phyloP scores from a whole-genome alignment of 2,329 filamentous ascomycete species.

The Lojkania enalia region DNA sequence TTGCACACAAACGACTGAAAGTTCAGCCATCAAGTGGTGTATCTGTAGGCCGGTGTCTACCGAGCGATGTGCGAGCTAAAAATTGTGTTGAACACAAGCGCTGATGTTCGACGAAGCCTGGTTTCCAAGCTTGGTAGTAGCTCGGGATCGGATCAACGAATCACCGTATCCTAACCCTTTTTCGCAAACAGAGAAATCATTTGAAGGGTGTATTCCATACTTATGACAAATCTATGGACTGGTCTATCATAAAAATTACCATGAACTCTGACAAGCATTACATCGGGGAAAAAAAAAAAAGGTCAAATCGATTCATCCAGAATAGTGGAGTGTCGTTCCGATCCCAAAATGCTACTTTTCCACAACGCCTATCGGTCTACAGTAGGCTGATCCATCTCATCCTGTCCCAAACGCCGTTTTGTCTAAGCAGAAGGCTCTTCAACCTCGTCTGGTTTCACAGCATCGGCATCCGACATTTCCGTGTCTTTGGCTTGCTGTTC shows the following conservation, averaged over 20 bases:
- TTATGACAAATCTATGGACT: slow-evolving; percentile 4
- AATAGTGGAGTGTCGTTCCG: not conserved
- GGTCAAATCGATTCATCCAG: slow-evolving; percentile 5
- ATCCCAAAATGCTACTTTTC: slow-evolving; percentile 15
- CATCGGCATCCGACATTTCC: slow-evolving; percentile 65
- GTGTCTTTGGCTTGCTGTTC: slow-evolving; percentile 47
- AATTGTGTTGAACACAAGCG: not conserved
- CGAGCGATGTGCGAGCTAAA: not conserved
- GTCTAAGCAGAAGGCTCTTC: slow-evolving; percentile 39
- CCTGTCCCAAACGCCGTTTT: not conserved
- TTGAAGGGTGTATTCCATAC: not conserved
- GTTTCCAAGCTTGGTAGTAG: no score
- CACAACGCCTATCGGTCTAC: slow-evolving; percentile 4
- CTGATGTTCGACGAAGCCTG: no score
- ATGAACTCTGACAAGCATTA: not conserved
- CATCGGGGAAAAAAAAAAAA: slow-evolving; percentile 1
- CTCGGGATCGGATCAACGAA: no score
- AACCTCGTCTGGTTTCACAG: slow-evolving; percentile 43
- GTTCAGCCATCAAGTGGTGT: no score
- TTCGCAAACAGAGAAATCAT: no score
- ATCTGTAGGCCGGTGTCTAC: not conserved
- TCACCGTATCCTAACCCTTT: no score
- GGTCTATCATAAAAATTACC: slow-evolving; percentile 3
- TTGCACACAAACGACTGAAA: no score
- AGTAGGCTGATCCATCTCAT: slow-evolving; percentile 12